These are phyloP conservation scores for Raffaelea ambrosiae DNA, from an alignment of 2,329 filamentous ascomycete species.

Conservation along the genomic window DNA sequence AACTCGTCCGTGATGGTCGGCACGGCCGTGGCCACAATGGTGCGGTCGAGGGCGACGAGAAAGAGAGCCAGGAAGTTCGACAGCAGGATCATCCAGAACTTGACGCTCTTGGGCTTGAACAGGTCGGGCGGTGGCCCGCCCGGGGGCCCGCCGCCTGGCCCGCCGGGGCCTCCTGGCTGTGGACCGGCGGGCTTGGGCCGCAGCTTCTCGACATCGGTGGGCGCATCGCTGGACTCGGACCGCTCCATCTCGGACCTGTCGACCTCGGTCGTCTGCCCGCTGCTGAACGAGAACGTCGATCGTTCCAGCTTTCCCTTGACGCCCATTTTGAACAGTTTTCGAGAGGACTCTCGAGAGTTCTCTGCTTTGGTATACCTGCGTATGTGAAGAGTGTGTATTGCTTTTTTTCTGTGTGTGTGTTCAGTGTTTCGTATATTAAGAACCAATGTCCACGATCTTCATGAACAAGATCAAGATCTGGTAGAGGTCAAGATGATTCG, in stretches of 20 bases:
- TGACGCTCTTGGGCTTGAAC: conserved; percentile 42
- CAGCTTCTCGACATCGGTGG: conserved; percentile 19
- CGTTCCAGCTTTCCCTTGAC: background rate
- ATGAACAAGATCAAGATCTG: no score
- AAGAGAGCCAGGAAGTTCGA: conserved; percentile 48
- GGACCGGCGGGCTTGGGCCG: conserved; percentile 1
- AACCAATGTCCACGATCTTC: no score
- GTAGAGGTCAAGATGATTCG: no score
- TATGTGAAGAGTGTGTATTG: no score
- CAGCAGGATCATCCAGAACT: conserved; percentile 46
- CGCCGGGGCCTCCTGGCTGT: background rate
- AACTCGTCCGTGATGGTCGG: conserved; percentile 50
- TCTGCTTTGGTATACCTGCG: no score
- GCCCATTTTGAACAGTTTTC: background rate
- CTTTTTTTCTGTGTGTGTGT: no score
- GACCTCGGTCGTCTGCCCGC: conserved; percentile 9
- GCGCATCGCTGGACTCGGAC: conserved; percentile 5
- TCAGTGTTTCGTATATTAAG: no score
- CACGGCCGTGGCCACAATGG: conserved; percentile 48
- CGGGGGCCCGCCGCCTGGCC: background rate
- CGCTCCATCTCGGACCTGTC: conserved; percentile 6
- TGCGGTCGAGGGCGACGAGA: conserved; percentile 48
- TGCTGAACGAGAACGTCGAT: conserved; percentile 8
- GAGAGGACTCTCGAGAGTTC: no score
- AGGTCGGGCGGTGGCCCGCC: conserved; percentile 23